These are phyloP conservation scores for Boletus rufocinnamomeus DNA, from an alignment of 768 basidiomycete genomes.

Conservation along the genomic window DNA sequence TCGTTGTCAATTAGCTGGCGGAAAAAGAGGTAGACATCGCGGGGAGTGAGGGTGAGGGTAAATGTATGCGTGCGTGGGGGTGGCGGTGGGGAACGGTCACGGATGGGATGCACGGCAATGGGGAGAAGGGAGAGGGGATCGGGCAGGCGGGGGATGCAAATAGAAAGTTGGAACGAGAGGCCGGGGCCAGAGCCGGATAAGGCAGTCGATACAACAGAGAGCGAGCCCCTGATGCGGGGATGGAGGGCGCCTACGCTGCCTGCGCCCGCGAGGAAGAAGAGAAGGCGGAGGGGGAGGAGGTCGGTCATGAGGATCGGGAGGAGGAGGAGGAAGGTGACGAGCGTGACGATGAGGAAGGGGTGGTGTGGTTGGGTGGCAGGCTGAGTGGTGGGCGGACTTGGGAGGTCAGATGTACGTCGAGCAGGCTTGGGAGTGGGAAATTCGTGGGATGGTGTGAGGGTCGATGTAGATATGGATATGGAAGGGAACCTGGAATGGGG, in stretches of 20 bases:
- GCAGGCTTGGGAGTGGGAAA: conserved; percentile 10
- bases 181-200: conserved; percentile 20
- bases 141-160: conserved; percentile 11
- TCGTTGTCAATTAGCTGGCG: conserved; percentile 60
- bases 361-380: conserved; percentile 24
- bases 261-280: conserved; percentile 39
- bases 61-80: conserved; percentile 6
- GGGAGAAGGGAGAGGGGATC: not conserved
- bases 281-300: conserved; percentile 48
- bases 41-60: conserved; percentile 16
- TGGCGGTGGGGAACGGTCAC: not conserved
- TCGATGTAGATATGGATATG: not conserved
- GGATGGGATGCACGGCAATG: not conserved
- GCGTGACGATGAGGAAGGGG: conserved; percentile 40
- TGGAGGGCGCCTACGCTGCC: conserved; percentile 18
- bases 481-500: conserved; percentile 41
- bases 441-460: not conserved
- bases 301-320: conserved; percentile 43
- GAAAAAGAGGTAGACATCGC: conserved; percentile 36
- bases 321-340: conserved; percentile 43
- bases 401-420: not conserved
- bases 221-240: conserved; percentile 3
- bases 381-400: not conserved
- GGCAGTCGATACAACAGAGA: conserved; percentile 6
- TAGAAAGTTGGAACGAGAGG: conserved; percentile 18